Conservation (phyloP, 306 rosid genomes). For the Dicorynia guianensis region DNA sequence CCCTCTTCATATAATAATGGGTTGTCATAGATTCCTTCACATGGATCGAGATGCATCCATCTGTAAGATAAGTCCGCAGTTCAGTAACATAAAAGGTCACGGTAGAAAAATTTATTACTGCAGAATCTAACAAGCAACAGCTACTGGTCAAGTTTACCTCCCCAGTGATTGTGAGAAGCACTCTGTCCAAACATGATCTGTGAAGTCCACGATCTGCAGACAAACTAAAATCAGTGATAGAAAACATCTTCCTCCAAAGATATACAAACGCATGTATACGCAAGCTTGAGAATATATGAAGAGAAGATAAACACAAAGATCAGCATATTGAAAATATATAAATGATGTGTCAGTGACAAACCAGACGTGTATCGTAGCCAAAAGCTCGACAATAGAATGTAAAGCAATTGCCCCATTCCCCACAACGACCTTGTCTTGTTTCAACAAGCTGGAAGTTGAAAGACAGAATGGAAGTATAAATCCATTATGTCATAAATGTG, state of each 20-base stretch:
- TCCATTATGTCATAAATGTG: constrained; percentile 39
- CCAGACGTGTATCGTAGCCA: constrained; percentile 91
- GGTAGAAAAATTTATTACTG: too few relatives aligned
- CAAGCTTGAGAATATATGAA: too few relatives aligned
- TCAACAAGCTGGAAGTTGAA: constrained; percentile 79
- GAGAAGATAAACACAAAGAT: too few relatives aligned
- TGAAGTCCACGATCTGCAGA: constrained; percentile 76
- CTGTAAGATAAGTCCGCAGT: constrained; percentile 61
- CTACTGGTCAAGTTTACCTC: constrained; percentile 59
- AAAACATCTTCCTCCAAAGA: constrained; percentile 35
- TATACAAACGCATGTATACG: constrained; percentile 10
- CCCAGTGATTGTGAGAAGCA: too few relatives aligned
- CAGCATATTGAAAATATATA: constrained; percentile 31
- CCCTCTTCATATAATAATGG: constrained; percentile 95
- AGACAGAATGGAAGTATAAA: constrained; percentile 24
- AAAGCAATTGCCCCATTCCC: constrained; percentile 99
- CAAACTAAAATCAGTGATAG: constrained; percentile 34
- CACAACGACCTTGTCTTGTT: constrained; percentile 95
- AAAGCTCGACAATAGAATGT: constrained; percentile 91
- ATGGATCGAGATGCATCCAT: constrained; percentile 98
- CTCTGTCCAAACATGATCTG: constrained; percentile 98
- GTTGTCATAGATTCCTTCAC: constrained; percentile 83
- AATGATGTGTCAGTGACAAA: constrained; percentile 50
- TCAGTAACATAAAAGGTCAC: too few relatives aligned
- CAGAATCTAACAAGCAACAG: constrained; percentile 20